Evolutionary conservation across 1,284 basidiomycete genomes (phyloP).

Genomic region (Ceratobasidium theobromae): DNA sequence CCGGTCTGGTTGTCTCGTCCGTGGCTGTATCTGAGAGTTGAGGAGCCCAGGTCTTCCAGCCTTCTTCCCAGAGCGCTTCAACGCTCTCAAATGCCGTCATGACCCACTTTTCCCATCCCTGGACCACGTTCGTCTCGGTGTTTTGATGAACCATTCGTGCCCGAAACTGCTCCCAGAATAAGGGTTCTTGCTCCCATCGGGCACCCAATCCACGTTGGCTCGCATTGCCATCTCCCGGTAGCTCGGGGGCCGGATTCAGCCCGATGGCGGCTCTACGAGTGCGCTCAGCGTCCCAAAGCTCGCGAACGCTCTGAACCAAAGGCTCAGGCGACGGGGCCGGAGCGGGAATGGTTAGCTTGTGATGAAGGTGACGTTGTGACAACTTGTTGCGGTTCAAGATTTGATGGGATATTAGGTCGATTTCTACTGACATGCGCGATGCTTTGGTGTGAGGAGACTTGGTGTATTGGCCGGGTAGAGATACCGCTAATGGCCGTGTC

Average conservation of each 20-base stretch:
- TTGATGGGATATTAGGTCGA: slow-evolving; percentile 78
- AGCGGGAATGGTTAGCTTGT: slow-evolving; percentile 64
- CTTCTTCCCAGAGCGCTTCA: slow-evolving; percentile 68
- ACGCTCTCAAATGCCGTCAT: slow-evolving; percentile 89
- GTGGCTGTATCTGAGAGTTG: neutral
- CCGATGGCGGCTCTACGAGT: slow-evolving; percentile 66
- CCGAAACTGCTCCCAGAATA: slow-evolving; percentile 66
- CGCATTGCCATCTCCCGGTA: slow-evolving; percentile 65
- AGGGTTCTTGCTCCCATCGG: slow-evolving; percentile 67
- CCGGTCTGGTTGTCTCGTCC: slow-evolving; percentile 5
- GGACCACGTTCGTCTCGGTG: slow-evolving; percentile 41
- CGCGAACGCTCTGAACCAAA: slow-evolving; percentile 83
- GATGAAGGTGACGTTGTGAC: slow-evolving; percentile 68
- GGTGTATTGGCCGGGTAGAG: slow-evolving; percentile 30
- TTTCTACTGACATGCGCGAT: slow-evolving; percentile 76
- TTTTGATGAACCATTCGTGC: slow-evolving; percentile 55
- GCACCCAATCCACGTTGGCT: slow-evolving; percentile 57
- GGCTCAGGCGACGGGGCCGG: slow-evolving; percentile 63
- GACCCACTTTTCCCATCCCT: slow-evolving; percentile 62
- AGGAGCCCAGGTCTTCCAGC: slow-evolving; percentile 60
- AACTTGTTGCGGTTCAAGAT: slow-evolving; percentile 82
- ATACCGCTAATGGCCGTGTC: slow-evolving; percentile 18
- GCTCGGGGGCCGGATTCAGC: slow-evolving; percentile 63
- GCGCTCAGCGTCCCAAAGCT: slow-evolving; percentile 94
- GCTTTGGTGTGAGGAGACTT: slow-evolving; percentile 58